Evolutionary conservation across 2,329 filamentous ascomycete genomes (phyloP).

Genomic region (Ophiocordyceps camponoti-leonardi): DNA sequence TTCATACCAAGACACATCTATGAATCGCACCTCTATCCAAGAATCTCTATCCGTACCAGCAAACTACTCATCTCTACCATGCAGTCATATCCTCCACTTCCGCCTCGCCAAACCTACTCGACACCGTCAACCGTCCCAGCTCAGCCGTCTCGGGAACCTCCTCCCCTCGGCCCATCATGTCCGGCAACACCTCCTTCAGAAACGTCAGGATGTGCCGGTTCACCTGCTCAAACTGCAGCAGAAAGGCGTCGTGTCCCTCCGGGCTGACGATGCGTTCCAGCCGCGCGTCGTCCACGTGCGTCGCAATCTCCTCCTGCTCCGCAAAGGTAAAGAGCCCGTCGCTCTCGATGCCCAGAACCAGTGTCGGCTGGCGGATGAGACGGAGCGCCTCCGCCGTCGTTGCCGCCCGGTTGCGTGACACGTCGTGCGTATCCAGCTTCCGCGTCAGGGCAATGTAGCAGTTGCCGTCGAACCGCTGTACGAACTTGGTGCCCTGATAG

Average conservation of each 20-base stretch:
- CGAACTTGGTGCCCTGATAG: conserved; percentile 93
- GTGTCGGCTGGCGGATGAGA: conserved; percentile 70
- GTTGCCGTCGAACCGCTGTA: conserved; percentile 92
- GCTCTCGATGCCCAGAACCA: conserved; percentile 87
- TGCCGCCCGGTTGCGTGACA: conserved; percentile 59
- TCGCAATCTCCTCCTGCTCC: conserved; percentile 83
- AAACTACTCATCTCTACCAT: too few relatives aligned
- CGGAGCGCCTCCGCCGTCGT: conserved; percentile 59
- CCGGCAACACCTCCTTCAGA: conserved; percentile 62
- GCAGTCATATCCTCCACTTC: conserved; percentile 94
- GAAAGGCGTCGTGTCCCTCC: conserved; percentile 90
- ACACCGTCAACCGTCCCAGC: conserved; percentile 56
- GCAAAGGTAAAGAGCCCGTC: conserved; percentile 95
- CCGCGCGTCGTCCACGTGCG: conserved; percentile 58
- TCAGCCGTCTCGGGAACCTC: conserved; percentile 29
- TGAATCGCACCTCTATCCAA: background rate
- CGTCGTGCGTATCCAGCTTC: conserved; percentile 93
- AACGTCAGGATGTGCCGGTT: conserved; percentile 78
- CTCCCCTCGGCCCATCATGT: conserved; percentile 61
- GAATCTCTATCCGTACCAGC: too few relatives aligned
- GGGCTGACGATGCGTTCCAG: conserved; percentile 82
- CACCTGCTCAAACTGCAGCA: conserved; percentile 94
- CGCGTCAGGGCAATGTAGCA: conserved; percentile 98
- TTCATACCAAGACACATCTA: background rate
- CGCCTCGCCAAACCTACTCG: conserved; percentile 84